Conservation (phyloP, 2,329 filamentous ascomycete genomes). For the Phialophora tarda region DNA sequence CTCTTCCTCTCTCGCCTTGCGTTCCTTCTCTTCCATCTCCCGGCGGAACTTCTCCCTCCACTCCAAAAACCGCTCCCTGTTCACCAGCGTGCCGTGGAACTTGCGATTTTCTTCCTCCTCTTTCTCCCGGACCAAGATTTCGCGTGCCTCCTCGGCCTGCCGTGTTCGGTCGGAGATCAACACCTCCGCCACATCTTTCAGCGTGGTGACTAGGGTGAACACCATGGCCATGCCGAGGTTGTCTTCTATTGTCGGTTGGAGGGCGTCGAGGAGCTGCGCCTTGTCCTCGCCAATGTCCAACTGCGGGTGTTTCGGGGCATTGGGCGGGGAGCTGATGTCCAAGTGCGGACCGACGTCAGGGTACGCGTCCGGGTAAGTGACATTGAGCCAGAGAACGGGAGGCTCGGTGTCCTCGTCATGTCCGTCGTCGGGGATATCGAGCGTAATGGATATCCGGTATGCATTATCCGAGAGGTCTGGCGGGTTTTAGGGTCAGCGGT, state of each 20-base stretch:
- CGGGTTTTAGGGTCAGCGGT: background rate
- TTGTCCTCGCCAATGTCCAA: conserved; percentile 85
- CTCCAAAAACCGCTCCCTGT: conserved; percentile 78
- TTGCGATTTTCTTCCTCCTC: conserved; percentile 96
- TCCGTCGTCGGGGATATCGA: conserved; percentile 75
- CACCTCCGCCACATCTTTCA: conserved; percentile 91
- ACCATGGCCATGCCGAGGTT: conserved; percentile 98
- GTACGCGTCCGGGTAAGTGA: conserved; percentile 88
- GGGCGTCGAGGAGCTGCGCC: conserved; percentile 69
- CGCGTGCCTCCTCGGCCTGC: conserved; percentile 61
- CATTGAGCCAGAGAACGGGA: conserved; percentile 77
- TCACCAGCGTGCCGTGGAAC: conserved; percentile 90
- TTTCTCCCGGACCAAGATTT: conserved; percentile 60
- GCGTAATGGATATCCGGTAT: conserved; percentile 82
- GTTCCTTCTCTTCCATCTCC: conserved; percentile 78
- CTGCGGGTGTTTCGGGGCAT: conserved; percentile 70
- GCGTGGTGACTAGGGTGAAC: conserved; percentile 82
- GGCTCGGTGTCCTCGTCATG: conserved; percentile 63
- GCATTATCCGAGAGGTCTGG: conserved; percentile 87
- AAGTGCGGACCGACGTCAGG: conserved; percentile 85
- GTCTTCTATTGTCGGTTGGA: conserved; percentile 81
- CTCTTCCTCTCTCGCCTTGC: conserved; percentile 73
- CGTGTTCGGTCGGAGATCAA: conserved; percentile 76
- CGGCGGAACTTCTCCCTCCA: conserved; percentile 80
- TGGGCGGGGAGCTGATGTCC: conserved; percentile 76